phyloP scores from a whole-genome alignment of 2,329 filamentous ascomycete genomes.

The Penicillium sclerotiorum region DNA sequence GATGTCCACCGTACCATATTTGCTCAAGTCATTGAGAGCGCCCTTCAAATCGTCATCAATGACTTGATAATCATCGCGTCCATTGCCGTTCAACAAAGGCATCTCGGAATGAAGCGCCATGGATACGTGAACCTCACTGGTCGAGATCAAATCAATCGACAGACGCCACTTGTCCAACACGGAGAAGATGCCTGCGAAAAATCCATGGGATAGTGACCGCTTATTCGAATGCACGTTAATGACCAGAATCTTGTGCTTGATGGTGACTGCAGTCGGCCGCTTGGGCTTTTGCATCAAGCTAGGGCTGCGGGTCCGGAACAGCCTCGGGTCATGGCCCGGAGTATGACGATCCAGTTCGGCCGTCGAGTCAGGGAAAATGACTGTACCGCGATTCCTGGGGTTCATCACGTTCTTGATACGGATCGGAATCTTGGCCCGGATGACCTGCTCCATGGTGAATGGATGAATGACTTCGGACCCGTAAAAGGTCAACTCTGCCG shows the following conservation, averaged over 20 bases:
- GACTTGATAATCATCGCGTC: constrained; percentile 55
- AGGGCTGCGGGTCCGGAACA: constrained; percentile 51
- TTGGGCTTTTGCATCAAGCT: constrained; percentile 63
- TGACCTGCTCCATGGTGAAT: constrained; percentile 94
- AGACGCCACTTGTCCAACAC: constrained; percentile 85
- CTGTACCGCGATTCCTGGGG: constrained; percentile 62
- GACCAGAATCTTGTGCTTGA: constrained; percentile 95
- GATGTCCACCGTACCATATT: constrained; percentile 88
- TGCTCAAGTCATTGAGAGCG: constrained; percentile 71
- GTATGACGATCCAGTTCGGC: constrained; percentile 53
- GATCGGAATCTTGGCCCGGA: constrained; percentile 66
- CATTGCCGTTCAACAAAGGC: constrained; percentile 53
- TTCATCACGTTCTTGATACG: constrained; percentile 73
- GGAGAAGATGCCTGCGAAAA: constrained; percentile 90
- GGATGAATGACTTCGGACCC: constrained; percentile 97
- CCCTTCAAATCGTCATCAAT: constrained; percentile 64
- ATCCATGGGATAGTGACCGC: constrained; percentile 91
- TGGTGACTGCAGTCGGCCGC: constrained; percentile 86
- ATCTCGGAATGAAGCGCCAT: constrained; percentile 88
- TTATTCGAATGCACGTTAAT: constrained; percentile 99
- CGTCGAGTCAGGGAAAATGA: constrained; percentile 73
- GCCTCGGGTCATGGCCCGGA: constrained; percentile 60
- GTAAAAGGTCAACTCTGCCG: constrained; percentile 92
- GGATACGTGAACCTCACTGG: constrained; percentile 93
- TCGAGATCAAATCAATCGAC: constrained; percentile 94